Evolutionary conservation across 345 rosid genomes (phyloP), one percentile per base, ranked within the genome.

Genomic region (Hibiscus trionum): DNA sequence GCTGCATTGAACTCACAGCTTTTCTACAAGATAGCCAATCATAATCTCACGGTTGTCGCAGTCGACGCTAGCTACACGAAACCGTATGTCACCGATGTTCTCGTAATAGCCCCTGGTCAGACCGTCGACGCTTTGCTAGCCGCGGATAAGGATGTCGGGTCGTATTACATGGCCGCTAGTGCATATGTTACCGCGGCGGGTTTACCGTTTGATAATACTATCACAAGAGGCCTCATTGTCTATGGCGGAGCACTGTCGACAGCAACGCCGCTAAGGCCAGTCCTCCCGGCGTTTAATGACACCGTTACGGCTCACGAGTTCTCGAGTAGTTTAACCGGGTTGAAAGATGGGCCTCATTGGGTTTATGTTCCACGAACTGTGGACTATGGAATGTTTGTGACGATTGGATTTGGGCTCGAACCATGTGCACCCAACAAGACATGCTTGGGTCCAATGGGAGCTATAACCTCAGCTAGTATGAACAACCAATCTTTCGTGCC

Each of bases 1-100:
- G 95, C 97, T 79, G 98, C 98, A 61, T 86, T 94, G 89, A 84
- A 91, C 82, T 84, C 66, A 11, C 95, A 84, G 64, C 71, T 91
- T 31, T 94, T 94, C 80, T 94, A 86, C 86, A 91, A 88, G 73
- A 86, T 94, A 70, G 95, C 96, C 84, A 84, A 85, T 70, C 97
- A 94, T 79, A 74, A 57, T 12, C 24, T 94, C 73, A 91, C 83
- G 64, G 93, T 94, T 24, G 96, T 91, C 17, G 93, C 82, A 1
- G 76, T 85, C 0, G 98, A 94, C 50, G 97, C 97, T 0, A 44
- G 74, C 29, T 94, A 94, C 81, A 88, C 90, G 14, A 39, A 72
- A 0, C 98, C 93, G 2, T 86, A 88, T 69, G 71, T 74, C 68
- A 87, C 97, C 9, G 91, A 88, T 37, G 78, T 91, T 4, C 81